These are phyloP conservation scores for Huntiella moniliformis DNA, from an alignment of 2,329 filamentous ascomycete species.

Conservation along the genomic window DNA sequence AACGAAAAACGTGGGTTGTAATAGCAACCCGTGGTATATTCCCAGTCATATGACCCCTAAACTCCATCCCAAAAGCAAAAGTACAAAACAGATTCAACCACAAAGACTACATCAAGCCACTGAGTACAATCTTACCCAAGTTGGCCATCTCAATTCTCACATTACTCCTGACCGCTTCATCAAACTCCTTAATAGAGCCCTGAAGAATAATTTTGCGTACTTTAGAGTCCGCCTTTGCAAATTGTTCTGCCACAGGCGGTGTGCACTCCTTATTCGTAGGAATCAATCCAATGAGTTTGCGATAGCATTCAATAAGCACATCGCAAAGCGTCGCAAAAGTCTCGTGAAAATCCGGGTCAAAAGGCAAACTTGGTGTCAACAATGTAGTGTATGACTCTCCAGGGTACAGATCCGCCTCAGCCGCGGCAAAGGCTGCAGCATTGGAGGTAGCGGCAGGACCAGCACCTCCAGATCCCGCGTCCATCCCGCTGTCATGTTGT, in stretches of 20 bases:
- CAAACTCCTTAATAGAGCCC: slow-evolving; percentile 78
- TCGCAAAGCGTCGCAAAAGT: slow-evolving; percentile 93
- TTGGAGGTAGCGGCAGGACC: slow-evolving; percentile 18
- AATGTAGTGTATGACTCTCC: slow-evolving; percentile 80
- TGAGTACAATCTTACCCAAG: slow-evolving; percentile 74
- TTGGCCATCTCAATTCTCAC: slow-evolving; percentile 68
- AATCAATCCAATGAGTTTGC: slow-evolving; percentile 55
- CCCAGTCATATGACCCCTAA: not conserved
- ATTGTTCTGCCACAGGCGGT: slow-evolving; percentile 58
- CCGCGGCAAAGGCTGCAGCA: slow-evolving; percentile 38
- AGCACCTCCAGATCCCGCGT: slow-evolving; percentile 16
- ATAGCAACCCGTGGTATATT: not conserved
- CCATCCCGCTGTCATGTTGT: slow-evolving; percentile 15
- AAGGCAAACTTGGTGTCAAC: slow-evolving; percentile 79
- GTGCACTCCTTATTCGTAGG: slow-evolving; percentile 56
- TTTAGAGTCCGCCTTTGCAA: slow-evolving; percentile 71
- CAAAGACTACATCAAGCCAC: slow-evolving; percentile 49
- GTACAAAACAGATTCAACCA: not conserved
- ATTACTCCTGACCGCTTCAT: slow-evolving; percentile 60
- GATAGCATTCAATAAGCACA: slow-evolving; percentile 83
- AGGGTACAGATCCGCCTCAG: slow-evolving; percentile 47
- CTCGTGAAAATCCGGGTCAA: slow-evolving; percentile 93
- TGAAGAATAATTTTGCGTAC: slow-evolving; percentile 79
- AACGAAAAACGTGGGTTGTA: not conserved
- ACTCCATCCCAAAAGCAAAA: not conserved